These are phyloP conservation scores for Fusarium transvaalense DNA, from an alignment of 2,329 filamentous ascomycete species.

Conservation along the genomic window DNA sequence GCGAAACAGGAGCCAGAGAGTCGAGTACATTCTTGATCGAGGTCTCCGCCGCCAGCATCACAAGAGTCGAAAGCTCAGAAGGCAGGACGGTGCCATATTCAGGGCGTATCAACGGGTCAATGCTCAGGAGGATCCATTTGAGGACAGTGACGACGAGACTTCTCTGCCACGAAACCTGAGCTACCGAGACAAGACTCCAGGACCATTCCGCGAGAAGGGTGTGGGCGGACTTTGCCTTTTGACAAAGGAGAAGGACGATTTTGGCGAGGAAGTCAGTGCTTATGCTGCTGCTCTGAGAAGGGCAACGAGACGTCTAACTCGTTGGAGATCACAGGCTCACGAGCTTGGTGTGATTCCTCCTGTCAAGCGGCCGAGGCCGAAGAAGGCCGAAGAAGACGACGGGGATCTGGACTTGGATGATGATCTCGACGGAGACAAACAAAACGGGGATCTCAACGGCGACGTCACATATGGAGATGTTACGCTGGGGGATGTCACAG, in stretches of 20 bases:
- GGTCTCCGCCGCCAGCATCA: conserved; percentile 76
- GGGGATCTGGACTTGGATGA: conserved; percentile 47
- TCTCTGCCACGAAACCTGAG: conserved; percentile 52
- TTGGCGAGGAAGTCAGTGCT: conserved; percentile 78
- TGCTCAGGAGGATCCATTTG: conserved; percentile 66
- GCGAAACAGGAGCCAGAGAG: conserved; percentile 80
- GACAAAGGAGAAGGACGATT: conserved; percentile 75
- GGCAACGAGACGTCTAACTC: conserved; percentile 72
- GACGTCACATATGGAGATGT: conserved; percentile 63
- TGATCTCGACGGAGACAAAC: conserved; percentile 42
- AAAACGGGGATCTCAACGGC: conserved; percentile 32
- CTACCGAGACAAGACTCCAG: conserved; percentile 49
- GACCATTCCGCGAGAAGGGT: conserved; percentile 67
- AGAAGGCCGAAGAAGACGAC: conserved; percentile 45
- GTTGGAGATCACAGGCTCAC: conserved; percentile 70
- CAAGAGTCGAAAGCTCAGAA: conserved; percentile 70
- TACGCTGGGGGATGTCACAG: conserved; percentile 55
- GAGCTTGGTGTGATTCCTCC: conserved; percentile 62
- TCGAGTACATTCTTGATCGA: conserved; percentile 85
- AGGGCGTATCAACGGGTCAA: conserved; percentile 75
- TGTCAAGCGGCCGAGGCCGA: conserved; percentile 57
- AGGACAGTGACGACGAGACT: conserved; percentile 73
- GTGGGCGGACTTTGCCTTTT: conserved; percentile 75
- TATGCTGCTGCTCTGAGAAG: conserved; percentile 76
- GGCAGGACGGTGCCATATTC: conserved; percentile 74